Evolutionary conservation across 2,329 filamentous ascomycete species (phyloP).

Genomic region (Achaetomium macrosporum): DNA sequence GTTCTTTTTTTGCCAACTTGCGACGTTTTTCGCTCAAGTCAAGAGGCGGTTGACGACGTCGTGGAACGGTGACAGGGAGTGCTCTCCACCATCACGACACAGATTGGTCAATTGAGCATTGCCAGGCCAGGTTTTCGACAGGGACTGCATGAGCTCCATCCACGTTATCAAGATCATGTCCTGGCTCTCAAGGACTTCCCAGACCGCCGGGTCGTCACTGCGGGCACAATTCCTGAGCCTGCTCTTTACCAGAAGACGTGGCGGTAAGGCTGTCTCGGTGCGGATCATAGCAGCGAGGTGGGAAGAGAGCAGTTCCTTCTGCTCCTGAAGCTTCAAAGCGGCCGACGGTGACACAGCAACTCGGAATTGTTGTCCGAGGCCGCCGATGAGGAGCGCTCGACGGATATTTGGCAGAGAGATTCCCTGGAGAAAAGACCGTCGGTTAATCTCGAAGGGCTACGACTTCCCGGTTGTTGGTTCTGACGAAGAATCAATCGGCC

Average conservation of each 20-base stretch:
- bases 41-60: neutral
- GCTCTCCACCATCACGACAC: neutral
- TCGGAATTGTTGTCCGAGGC: neutral
- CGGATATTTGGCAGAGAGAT: neutral
- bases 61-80: neutral
- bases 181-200: no score
- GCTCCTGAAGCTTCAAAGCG: no score
- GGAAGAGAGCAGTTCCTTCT: no score
- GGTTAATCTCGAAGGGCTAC: neutral
- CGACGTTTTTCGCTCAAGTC: neutral
- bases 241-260: no score
- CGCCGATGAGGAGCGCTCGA: neutral
- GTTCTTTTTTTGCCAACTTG: no score
- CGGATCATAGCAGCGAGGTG: no score
- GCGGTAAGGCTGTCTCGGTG: no score
- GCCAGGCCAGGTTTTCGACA: neutral
- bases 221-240: no score
- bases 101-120: neutral
- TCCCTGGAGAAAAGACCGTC: neutral
- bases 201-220: no score
- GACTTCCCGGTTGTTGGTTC: slow-evolving; percentile 7
- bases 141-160: neutral
- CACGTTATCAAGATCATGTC: no score
- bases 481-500: slow-evolving; percentile 3
- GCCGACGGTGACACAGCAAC: no score